Evolutionary conservation across 176 grass and related monocot genomes (phyloP), one percentile per base, ranked within the genome.

Genomic region (Ensete ventricosum): DNA sequence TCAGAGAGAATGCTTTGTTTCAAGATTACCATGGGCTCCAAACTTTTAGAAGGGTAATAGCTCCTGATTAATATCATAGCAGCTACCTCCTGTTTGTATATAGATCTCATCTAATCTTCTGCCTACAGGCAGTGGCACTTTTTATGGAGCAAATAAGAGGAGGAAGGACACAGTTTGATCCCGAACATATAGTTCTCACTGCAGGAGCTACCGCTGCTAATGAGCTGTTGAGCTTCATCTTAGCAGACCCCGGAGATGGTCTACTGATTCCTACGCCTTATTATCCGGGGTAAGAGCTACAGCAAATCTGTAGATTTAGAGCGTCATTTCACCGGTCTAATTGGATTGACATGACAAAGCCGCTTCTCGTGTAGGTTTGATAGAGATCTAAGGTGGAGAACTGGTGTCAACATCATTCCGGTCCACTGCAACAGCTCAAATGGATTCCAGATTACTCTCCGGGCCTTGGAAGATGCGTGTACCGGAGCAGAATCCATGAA

Each of bases 1-100:
- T 92, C 89, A 80, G 89, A 82, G 92, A 96, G 76, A 96, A 90
- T 86, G 92, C 92, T 3, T 78, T 92, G 11, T 96, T 96, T 84
- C 92, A 96, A 78, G 92, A 92, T 67, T 96, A 96, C 84, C 89
- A 92, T 55, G 92, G 89, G 13, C 89, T 92, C 67, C 84, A 88
- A 54, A 81, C 71, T 59, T 96, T 96, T 77, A 79, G 84, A 53
- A 91, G 74, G 88, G 91, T 50, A 51, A 71, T 43, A 55, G 2
- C 57, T 8, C 26, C 20, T 26, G 20, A 26, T 58, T n/a, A n/a
- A n/a, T n/a, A n/a, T n/a, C 60, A 72, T 71, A 62, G 24, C 17
- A 34, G 62, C 9, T 12, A 58, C 14, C 0, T 58, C 29, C 29
- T 34, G 29, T 34, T 34, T 52, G 57, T 27, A 57, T n/a, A 23